Conservation (phyloP, 176 grass and related monocot species). For the Aegilops tauschii region DNA sequence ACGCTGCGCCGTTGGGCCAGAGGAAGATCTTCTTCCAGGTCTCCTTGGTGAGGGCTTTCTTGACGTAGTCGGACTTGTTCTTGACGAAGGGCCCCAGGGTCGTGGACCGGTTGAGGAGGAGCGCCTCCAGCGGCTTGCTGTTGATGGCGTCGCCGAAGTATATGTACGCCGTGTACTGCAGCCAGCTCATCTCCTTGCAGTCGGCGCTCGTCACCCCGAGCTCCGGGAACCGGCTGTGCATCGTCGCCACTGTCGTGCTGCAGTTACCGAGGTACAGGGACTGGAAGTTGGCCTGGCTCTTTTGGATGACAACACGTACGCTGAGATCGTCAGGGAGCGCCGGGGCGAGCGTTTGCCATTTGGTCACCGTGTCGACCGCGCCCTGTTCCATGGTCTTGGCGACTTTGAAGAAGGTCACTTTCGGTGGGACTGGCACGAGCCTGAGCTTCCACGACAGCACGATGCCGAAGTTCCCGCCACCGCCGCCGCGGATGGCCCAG, state of each 20-base stretch:
- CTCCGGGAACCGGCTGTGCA: neutral
- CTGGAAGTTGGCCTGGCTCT: neutral
- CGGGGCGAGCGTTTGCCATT: neutral
- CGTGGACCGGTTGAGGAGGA: neutral
- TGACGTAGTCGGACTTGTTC: constrained; percentile 7
- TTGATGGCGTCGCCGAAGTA: neutral
- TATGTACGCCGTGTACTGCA: constrained; percentile 11
- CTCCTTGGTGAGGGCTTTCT: neutral
- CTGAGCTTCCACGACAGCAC: constrained; percentile 33
- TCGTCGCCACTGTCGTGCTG: neutral
- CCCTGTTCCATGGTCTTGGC: neutral
- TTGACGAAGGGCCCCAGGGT: neutral
- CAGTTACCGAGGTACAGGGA: constrained; percentile 1
- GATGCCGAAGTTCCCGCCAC: constrained; percentile 30
- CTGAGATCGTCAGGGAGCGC: neutral
- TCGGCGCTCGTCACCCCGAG: neutral
- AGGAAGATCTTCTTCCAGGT: neutral
- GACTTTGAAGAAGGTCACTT: constrained; percentile 9
- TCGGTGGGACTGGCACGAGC: constrained; percentile 19
- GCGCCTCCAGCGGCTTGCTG: neutral
- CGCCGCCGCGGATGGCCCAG: constrained; percentile 36
- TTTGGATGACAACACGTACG: neutral
- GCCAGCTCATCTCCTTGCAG: neutral
- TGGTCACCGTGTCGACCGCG: neutral
- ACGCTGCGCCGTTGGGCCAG: neutral